phyloP scores from a whole-genome alignment of 2,329 filamentous ascomycete genomes.

The Calonectria pseudoreteaudii region DNA sequence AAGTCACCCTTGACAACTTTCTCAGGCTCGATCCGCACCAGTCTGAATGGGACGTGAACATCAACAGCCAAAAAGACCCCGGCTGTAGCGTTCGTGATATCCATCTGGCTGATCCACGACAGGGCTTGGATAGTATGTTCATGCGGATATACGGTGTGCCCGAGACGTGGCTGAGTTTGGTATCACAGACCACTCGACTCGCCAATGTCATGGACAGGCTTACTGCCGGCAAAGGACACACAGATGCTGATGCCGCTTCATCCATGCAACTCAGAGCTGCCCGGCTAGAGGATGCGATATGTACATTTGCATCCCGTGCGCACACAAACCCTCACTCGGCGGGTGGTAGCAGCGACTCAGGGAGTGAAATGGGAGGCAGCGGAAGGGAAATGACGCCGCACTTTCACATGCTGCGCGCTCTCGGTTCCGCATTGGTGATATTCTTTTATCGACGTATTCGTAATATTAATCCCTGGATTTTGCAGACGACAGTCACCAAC shows the following conservation, averaged over 20 bases:
- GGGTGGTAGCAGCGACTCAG: background rate
- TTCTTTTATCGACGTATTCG: conserved; percentile 39
- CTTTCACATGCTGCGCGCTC: conserved; percentile 36
- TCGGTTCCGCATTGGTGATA: conserved; percentile 31
- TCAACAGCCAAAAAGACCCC: conserved; percentile 16
- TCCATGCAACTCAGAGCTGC: conserved; percentile 28
- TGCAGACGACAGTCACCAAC: conserved; percentile 33
- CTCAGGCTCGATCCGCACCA: conserved; percentile 35
- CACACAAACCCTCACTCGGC: background rate
- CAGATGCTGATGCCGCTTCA: conserved; percentile 28
- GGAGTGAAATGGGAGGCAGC: conserved; percentile 12
- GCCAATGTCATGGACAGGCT: conserved; percentile 36
- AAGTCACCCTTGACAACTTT: conserved; percentile 36
- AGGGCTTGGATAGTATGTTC: conserved; percentile 38
- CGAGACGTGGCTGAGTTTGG: conserved; percentile 38
- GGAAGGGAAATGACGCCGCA: conserved; percentile 30
- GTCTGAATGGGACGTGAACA: conserved; percentile 13
- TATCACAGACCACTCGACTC: conserved; percentile 34
- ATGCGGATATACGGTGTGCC: conserved; percentile 40
- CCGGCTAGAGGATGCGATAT: conserved; percentile 36
- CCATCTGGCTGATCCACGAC: conserved; percentile 27
- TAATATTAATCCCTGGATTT: conserved; percentile 35
- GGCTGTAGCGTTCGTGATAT: conserved; percentile 34
- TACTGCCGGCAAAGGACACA: background rate
- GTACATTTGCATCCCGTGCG: conserved; percentile 31